A percentile compares a stretch with the other conserved stretches of the same genome.
phyloP scores from a whole-genome alignment of 2,329 filamentous ascomycete genomes.

The Trichoderma sp. region DNA sequence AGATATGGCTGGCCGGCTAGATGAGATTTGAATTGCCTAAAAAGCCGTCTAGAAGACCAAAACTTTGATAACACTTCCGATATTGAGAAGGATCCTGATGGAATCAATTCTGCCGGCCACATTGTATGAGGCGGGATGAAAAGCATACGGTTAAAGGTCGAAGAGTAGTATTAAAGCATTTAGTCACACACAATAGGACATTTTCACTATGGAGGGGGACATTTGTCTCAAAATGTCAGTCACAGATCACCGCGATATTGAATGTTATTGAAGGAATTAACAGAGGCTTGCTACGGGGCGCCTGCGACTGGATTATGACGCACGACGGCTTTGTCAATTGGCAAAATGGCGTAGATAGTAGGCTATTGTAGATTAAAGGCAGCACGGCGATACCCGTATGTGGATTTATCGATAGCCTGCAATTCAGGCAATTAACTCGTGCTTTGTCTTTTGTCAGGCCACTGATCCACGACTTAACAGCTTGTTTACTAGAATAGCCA shows the following conservation, averaged over 20 bases:
- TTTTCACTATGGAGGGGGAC: neutral
- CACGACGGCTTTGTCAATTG: too few relatives aligned
- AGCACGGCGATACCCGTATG: constrained; percentile 45
- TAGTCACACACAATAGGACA: neutral
- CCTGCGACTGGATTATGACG: too few relatives aligned
- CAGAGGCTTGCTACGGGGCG: too few relatives aligned
- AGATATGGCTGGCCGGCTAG: neutral
- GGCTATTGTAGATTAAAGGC: constrained; percentile 33
- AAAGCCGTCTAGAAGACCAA: neutral
- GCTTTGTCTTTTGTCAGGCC: constrained; percentile 21
- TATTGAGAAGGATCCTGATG: neutral
- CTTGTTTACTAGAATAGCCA: neutral
- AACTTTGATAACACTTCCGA: too few relatives aligned
- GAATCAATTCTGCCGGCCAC: neutral
- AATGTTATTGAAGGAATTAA: too few relatives aligned
- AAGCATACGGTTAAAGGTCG: neutral
- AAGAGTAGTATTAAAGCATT: too few relatives aligned
- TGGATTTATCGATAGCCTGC: constrained; percentile 35
- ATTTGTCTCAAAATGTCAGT: too few relatives aligned
- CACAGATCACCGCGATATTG: too few relatives aligned
- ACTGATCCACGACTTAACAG: too few relatives aligned
- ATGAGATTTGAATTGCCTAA: neutral
- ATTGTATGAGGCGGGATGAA: neutral
- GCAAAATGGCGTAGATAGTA: too few relatives aligned
- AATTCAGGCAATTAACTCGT: constrained; percentile 19